These are phyloP conservation scores for Hypoxylon sp. DNA, from an alignment of 2,329 filamentous ascomycete genomes.

Conservation along the genomic window DNA sequence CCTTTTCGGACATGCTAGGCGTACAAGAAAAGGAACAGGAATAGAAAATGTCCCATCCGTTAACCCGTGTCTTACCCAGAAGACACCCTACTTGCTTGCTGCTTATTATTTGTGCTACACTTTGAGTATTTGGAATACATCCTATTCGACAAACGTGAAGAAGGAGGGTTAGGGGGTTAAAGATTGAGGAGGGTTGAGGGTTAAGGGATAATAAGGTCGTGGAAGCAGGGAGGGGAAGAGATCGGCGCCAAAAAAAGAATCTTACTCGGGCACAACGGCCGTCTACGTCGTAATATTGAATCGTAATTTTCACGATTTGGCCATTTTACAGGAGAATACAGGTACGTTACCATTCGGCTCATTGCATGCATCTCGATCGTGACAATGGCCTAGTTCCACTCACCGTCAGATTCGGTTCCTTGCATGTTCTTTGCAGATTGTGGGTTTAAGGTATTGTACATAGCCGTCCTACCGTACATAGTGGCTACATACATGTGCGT, in stretches of 20 bases:
- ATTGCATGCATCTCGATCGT: slow-evolving; percentile 1
- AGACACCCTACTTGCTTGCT: neutral
- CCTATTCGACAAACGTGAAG: slow-evolving; percentile 11
- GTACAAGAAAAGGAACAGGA: neutral
- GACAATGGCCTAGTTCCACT: neutral
- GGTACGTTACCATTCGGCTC: neutral
- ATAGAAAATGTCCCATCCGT: neutral
- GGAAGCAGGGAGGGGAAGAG: neutral
- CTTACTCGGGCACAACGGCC: slow-evolving; percentile 13
- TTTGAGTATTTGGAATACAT: slow-evolving; percentile 4
- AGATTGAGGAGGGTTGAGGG: too few species aligned
- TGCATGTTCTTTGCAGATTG: slow-evolving; percentile 20
- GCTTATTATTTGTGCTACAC: slow-evolving; percentile 4
- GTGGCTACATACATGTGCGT: slow-evolving; percentile 8
- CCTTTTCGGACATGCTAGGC: slow-evolving; percentile 13
- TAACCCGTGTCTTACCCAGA: slow-evolving; percentile 7
- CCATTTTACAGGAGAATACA: slow-evolving; percentile 1
- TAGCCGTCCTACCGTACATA: slow-evolving; percentile 19
- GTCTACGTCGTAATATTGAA: slow-evolving; percentile 17
- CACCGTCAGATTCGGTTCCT: slow-evolving; percentile 9
- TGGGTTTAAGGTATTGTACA: slow-evolving; percentile 13
- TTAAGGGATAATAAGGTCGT: too few species aligned
- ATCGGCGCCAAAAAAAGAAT: neutral
- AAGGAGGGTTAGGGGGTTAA: neutral
- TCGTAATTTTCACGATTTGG: slow-evolving; percentile 2